Base-by-base conservation (phyloP, 345 rosid genomes). In the Kandelia obovata region DNA sequence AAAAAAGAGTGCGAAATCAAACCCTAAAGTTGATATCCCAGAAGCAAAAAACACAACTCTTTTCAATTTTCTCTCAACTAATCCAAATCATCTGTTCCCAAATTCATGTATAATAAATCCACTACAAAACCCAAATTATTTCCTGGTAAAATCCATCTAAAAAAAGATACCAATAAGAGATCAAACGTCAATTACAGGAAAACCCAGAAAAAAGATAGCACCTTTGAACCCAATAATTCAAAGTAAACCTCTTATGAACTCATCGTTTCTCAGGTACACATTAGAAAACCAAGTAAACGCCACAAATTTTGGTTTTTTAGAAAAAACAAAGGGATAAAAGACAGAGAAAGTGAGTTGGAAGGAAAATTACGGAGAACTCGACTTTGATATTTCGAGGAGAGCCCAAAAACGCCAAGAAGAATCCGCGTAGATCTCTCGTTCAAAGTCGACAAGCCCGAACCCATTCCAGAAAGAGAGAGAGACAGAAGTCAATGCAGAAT, bases 101-200 rank as follows among this genome's bases (percentile, higher is more conserved):
- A 28, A 23, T 55, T 47, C 69, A 28, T 55, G 64, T 15, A 74
- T 3, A 58, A 34, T 61, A 39, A 66, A 71, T 46, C 25, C 5
- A 64, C 43, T 1, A 62, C 5, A 30, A 49, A 68, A 43, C 28
- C 31, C 64, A 47, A 73, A n/a, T 7, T 11, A 82, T 75, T 65
- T 39, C 43, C 27, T 7, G 20, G 3, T 53, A 39, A 58, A 61
- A 25, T 26, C 47, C 30, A 17, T 15, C 26, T 16, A 39, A 31
- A 11, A 21, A 65, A 66, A 39, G 47, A 23, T 26, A 32, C 55
- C 69, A 31, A 34, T 37, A 61, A n/a, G 55, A 26, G 32, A 63
- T 43, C 55, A 26, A 46, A 27, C 26, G 21, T 25, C 61, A 11
- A n/a, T 13, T 49, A 66, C 4, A 57, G 7, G 34, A 27, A 30